Percentiles rank a stretch among this genome's conserved stretches.
phyloP scores from a whole-genome alignment of 345 rosid genomes.

The Corchorus olitorius region DNA sequence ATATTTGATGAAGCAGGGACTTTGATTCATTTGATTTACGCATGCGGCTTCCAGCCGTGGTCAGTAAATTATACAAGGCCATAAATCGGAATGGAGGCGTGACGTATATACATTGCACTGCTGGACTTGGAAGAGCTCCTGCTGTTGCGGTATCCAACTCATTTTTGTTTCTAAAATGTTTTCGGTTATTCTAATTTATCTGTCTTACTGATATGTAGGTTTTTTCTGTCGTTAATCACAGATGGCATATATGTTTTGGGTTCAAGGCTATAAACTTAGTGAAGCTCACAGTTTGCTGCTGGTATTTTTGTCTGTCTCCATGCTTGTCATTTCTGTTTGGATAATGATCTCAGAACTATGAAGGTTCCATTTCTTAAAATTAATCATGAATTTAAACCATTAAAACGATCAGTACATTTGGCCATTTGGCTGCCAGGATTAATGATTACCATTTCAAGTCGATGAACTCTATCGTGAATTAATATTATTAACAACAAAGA shows the following conservation, averaged over 20 bases:
- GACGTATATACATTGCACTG: conserved; percentile 93
- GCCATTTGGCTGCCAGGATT: not conserved
- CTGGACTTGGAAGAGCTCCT: conserved; percentile 99
- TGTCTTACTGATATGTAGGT: not conserved
- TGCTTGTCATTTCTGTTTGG: not conserved
- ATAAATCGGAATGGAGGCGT: conserved; percentile 81
- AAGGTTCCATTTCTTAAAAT: not conserved
- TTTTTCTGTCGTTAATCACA: conserved; percentile 38
- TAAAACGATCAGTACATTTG: not conserved
- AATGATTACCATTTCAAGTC: not conserved
- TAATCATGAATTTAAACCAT: not conserved
- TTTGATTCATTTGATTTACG: conserved; percentile 94
- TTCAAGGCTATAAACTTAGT: conserved; percentile 81
- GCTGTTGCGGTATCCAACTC: conserved; percentile 71
- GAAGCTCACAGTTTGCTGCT: conserved; percentile 71
- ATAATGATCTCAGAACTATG: conserved; percentile 9
- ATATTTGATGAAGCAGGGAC: conserved; percentile 65
- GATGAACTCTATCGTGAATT: not conserved
- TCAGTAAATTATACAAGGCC: conserved; percentile 69
- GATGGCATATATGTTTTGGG: conserved; percentile 97
- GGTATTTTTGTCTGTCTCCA: conserved; percentile 49
- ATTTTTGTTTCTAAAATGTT: conserved; percentile 20
- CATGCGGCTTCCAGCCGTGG: conserved; percentile 88
- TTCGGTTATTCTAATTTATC: not conserved
- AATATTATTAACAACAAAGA: not conserved